phyloP scores from a whole-genome alignment of 2,329 filamentous ascomycete species.

The Pseudopyrenochaeta lycopersici region DNA sequence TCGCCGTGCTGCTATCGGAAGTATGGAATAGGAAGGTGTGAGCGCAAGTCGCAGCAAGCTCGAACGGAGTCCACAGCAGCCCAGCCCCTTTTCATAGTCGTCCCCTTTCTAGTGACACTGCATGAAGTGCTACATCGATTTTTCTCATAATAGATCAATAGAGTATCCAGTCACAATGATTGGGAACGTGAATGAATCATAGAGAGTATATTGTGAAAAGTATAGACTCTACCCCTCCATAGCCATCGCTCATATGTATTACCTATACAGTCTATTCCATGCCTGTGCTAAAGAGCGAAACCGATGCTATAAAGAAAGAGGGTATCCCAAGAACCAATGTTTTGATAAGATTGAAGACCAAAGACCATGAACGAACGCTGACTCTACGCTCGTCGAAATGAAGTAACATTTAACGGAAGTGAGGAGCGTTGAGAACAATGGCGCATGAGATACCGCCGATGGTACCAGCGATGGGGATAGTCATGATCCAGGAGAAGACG shows the following conservation, averaged over 20 bases:
- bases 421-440: constrained; percentile 66
- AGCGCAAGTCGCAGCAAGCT: neutral
- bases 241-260: neutral
- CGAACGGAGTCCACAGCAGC: too few relatives aligned
- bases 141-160: too few relatives aligned
- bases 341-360: neutral
- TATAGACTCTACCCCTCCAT: neutral
- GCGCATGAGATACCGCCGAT: constrained; percentile 59
- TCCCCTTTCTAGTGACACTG: too few relatives aligned
- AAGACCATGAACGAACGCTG: neutral
- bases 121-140: too few relatives aligned
- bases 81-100: too few relatives aligned
- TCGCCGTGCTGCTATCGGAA: neutral
- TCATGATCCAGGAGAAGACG: constrained; percentile 72
- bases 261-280: neutral
- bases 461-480: constrained; percentile 68
- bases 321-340: neutral
- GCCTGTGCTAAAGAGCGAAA: neutral
- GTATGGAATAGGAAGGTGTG: neutral
- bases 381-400: neutral
- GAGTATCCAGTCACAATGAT: neutral
- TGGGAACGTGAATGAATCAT: neutral
- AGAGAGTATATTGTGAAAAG: neutral
- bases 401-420: constrained; percentile 48
- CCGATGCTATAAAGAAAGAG: neutral